These are phyloP conservation scores for Metschnikowia borealis DNA, from an alignment of 805 yeast genomes.

Conservation along the genomic window DNA sequence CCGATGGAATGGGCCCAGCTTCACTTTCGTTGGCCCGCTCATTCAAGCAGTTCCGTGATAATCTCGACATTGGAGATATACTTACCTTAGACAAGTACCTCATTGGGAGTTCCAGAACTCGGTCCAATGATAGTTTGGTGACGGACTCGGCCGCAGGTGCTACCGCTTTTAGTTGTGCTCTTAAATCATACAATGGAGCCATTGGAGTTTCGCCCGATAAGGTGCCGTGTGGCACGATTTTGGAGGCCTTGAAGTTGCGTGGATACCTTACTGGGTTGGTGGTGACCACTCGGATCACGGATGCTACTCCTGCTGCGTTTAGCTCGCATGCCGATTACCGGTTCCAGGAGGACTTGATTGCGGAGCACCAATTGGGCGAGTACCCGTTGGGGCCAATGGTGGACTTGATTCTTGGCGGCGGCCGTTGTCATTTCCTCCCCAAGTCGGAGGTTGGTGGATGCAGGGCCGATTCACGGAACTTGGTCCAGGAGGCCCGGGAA, in stretches of 20 bases:
- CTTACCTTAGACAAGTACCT: slow-evolving; percentile 63
- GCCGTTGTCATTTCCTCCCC: slow-evolving; percentile 79
- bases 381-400: slow-evolving; percentile 76
- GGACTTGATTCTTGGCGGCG: slow-evolving; percentile 88
- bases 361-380: slow-evolving; percentile 79
- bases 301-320: slow-evolving; percentile 93
- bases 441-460: slow-evolving; percentile 50
- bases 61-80: slow-evolving; percentile 50
- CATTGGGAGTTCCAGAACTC: slow-evolving; percentile 81
- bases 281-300: slow-evolving; percentile 88
- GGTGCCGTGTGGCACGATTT: slow-evolving; percentile 79
- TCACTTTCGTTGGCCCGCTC: slow-evolving; percentile 76
- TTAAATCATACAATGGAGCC: slow-evolving; percentile 85
- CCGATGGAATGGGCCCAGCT: slow-evolving; percentile 96
- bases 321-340: slow-evolving; percentile 75
- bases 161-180: slow-evolving; percentile 83
- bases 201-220: slow-evolving; percentile 73
- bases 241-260: slow-evolving; percentile 79
- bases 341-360: slow-evolving; percentile 78
- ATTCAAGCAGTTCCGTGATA: slow-evolving; percentile 59
- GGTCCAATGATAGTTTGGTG: slow-evolving; percentile 69
- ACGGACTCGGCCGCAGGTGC: slow-evolving; percentile 99
- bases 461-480: slow-evolving; percentile 65
- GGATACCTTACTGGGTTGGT: slow-evolving; percentile 87
- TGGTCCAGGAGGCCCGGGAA: slow-evolving; percentile 57